Conservation (phyloP, 2,329 filamentous ascomycete species). For the Emmonsia crescens region DNA sequence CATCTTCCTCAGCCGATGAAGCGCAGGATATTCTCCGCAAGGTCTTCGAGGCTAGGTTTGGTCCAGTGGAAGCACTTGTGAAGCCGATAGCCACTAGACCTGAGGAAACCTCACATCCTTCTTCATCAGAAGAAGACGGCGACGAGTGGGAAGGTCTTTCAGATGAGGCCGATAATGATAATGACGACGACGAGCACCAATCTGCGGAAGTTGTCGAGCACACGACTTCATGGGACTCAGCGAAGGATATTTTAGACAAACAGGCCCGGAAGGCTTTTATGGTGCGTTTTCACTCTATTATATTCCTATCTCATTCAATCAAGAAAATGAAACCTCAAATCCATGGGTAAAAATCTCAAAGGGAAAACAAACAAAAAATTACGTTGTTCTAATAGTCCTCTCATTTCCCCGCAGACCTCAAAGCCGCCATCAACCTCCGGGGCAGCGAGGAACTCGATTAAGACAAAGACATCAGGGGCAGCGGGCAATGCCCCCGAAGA, state of each 20-base stretch:
- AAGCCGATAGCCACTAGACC: conserved; percentile 7
- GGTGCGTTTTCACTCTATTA: conserved; percentile 35
- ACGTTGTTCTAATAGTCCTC: neutral
- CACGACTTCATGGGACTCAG: conserved; percentile 35
- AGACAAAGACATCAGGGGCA: conserved; percentile 29
- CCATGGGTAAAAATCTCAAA: neutral
- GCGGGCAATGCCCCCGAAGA: conserved; percentile 51
- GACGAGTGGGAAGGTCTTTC: conserved; percentile 55
- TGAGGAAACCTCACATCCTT: conserved; percentile 6
- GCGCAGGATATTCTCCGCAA: conserved; percentile 66
- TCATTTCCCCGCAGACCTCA: conserved; percentile 20
- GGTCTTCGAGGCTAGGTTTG: conserved; percentile 83
- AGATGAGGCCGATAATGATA: conserved; percentile 24
- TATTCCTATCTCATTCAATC: neutral
- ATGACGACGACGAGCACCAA: conserved; percentile 23
- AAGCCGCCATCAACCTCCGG: conserved; percentile 39
- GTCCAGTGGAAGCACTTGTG: conserved; percentile 48
- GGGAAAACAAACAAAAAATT: neutral
- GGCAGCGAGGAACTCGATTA: conserved; percentile 13
- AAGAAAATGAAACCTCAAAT: neutral
- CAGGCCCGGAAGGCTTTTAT: conserved; percentile 70
- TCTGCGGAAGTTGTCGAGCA: conserved; percentile 54
- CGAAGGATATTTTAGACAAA: conserved; percentile 46
- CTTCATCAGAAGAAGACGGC: conserved; percentile 13
- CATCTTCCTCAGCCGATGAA: conserved; percentile 34